phyloP scores from a whole-genome alignment of 2,329 filamentous ascomycete species.

The Cladophialophora carrionii region DNA sequence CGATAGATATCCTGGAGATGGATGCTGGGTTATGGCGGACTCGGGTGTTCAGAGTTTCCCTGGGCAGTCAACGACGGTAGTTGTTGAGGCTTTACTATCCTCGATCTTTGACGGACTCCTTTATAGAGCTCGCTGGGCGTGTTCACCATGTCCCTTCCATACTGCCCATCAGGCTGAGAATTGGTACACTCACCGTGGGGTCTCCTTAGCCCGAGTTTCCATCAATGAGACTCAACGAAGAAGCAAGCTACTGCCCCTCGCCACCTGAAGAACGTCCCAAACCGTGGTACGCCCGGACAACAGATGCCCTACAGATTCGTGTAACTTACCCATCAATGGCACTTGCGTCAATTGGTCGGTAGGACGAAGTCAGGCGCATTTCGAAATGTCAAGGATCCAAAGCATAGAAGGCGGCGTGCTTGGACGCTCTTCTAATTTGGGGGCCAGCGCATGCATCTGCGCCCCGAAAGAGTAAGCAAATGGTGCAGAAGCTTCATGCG shows the following conservation, averaged over 20 bases:
- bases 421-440: not conserved
- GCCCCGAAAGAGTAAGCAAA: not conserved
- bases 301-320: not conserved
- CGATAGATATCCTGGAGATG: not conserved
- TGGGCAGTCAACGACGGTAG: not conserved
- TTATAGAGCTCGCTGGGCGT: not conserved
- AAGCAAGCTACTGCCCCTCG: conserved; percentile 5
- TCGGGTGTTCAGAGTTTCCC: not conserved
- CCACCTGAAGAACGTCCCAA: not conserved
- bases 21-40: not conserved
- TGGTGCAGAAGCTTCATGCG: conserved; percentile 5
- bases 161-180: not conserved
- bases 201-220: not conserved
- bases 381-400: not conserved
- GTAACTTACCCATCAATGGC: not conserved
- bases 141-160: not conserved
- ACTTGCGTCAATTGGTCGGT: not conserved
- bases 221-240: not conserved
- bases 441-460: not conserved
- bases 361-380: conserved; percentile 1
- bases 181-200: not conserved
- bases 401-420: not conserved
- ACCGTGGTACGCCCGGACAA: not conserved
- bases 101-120: not conserved
- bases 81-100: not conserved